Evolutionary conservation across 164 flowering plant genomes (phyloP).

Genomic region (Macadamia integrifolia): DNA sequence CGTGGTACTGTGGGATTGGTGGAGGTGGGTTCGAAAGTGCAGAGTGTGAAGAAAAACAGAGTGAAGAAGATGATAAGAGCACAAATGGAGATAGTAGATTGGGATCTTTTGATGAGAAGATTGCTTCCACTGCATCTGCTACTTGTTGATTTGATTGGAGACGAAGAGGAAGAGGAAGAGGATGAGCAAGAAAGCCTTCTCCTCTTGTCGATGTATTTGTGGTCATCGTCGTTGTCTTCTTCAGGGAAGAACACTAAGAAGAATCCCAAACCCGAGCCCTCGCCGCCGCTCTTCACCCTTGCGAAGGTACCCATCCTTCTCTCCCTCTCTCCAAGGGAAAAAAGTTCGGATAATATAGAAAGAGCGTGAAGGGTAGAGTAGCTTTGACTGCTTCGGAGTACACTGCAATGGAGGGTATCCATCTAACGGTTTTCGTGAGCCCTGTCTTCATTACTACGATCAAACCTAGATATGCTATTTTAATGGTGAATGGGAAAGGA

Average conservation of each 20-base stretch:
- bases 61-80: slow-evolving; percentile 53
- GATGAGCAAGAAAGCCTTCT: not conserved
- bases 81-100: slow-evolving; percentile 70
- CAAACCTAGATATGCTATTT: too few species aligned
- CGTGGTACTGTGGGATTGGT: slow-evolving; percentile 16
- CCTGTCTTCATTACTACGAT: too few species aligned
- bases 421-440: too few species aligned
- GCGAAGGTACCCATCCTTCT: not conserved
- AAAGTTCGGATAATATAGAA: too few species aligned
- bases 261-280: not conserved
- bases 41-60: slow-evolving; percentile 71
- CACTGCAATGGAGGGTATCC: too few species aligned
- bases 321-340: not conserved
- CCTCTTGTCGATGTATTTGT: not conserved
- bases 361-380: too few species aligned
- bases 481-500: too few species aligned
- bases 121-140: slow-evolving; percentile 15
- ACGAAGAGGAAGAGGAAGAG: not conserved
- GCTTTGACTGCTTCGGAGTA: too few species aligned
- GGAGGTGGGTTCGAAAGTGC: slow-evolving; percentile 45
- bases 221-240: not conserved
- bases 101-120: slow-evolving; percentile 47
- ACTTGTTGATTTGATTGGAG: not conserved
- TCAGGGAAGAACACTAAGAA: slow-evolving; percentile 3
- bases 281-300: not conserved